Conservation (phyloP, 2,329 filamentous ascomycete genomes). For the Scedosporium dehoogii region DNA sequence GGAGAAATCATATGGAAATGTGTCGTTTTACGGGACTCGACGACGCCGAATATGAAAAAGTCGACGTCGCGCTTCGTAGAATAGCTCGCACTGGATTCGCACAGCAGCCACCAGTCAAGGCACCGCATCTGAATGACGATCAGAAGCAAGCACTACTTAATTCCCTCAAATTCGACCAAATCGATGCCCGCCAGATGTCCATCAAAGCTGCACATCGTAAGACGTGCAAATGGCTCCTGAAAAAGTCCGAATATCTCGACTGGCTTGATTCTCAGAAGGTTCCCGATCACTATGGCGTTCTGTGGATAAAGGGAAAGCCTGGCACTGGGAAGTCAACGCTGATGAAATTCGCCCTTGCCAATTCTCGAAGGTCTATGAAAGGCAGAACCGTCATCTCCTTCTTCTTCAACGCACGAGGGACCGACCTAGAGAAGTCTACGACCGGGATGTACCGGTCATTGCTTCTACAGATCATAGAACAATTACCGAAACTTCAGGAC, state of each 20-base stretch:
- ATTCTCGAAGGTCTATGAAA: slow-evolving; percentile 10
- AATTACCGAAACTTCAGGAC: slow-evolving; percentile 13
- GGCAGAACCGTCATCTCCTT: slow-evolving; percentile 24
- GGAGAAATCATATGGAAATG: slow-evolving; percentile 24
- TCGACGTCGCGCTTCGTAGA: slow-evolving; percentile 12
- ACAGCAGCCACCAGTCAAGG: background rate
- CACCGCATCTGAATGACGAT: background rate
- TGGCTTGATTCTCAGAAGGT: background rate
- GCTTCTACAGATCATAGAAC: slow-evolving; percentile 31
- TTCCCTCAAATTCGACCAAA: background rate
- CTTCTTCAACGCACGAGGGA: slow-evolving; percentile 41
- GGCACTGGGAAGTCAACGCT: slow-evolving; percentile 34
- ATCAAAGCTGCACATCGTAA: background rate
- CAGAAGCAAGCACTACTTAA: background rate
- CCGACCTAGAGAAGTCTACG: slow-evolving; percentile 30
- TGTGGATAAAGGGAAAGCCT: slow-evolving; percentile 36
- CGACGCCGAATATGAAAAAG: slow-evolving; percentile 22
- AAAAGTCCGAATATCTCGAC: background rate
- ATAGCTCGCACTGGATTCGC: background rate
- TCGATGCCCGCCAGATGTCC: background rate
- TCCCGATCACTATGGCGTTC: slow-evolving; percentile 18
- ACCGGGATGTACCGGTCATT: slow-evolving; percentile 40
- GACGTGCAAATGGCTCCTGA: background rate
- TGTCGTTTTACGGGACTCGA: slow-evolving; percentile 20
- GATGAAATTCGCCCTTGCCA: slow-evolving; percentile 26